These are phyloP conservation scores for Naganishia randhawae DNA, from an alignment of 768 basidiomycete species.

Conservation along the genomic window DNA sequence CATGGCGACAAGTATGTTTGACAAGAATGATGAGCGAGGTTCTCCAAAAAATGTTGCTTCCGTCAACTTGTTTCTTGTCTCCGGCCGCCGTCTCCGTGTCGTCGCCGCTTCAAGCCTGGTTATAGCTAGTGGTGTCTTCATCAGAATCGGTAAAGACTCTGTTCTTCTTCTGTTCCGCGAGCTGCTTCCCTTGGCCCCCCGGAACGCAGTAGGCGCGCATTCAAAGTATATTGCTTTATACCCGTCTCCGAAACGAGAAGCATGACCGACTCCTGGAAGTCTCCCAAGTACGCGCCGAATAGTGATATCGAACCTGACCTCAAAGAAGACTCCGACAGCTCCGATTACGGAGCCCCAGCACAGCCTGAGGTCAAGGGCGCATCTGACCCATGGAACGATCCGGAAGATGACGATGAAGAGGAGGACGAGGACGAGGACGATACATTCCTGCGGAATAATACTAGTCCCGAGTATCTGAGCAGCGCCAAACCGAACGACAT, in stretches of 20 bases:
- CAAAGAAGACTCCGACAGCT: not conserved
- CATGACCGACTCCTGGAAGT: slow-evolving; percentile 4
- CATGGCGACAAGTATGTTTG: not conserved
- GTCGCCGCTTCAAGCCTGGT: too few species aligned
- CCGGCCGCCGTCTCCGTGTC: slow-evolving; percentile 20
- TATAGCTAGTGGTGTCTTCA: too few species aligned
- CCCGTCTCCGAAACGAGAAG: not conserved
- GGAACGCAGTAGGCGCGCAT: too few species aligned
- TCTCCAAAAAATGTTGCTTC: slow-evolving; percentile 19
- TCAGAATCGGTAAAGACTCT: too few species aligned
- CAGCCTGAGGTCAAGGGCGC: not conserved
- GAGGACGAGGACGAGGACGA: slow-evolving; percentile 2
- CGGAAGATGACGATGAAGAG: slow-evolving; percentile 15
- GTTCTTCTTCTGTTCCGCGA: too few species aligned
- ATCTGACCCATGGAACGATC: slow-evolving; percentile 8
- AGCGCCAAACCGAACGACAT: not conserved
- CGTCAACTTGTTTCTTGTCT: not conserved
- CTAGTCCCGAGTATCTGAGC: slow-evolving; percentile 4
- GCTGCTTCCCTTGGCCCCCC: too few species aligned
- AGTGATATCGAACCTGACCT: slow-evolving; percentile 2
- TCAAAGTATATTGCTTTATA: not conserved
- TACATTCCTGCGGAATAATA: not conserved
- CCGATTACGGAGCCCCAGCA: not conserved
- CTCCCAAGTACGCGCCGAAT: slow-evolving; percentile 13
- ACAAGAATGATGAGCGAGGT: too few species aligned